Evolutionary conservation across 2,329 filamentous ascomycete species (phyloP).

Genomic region (Fusarium palustre): DNA sequence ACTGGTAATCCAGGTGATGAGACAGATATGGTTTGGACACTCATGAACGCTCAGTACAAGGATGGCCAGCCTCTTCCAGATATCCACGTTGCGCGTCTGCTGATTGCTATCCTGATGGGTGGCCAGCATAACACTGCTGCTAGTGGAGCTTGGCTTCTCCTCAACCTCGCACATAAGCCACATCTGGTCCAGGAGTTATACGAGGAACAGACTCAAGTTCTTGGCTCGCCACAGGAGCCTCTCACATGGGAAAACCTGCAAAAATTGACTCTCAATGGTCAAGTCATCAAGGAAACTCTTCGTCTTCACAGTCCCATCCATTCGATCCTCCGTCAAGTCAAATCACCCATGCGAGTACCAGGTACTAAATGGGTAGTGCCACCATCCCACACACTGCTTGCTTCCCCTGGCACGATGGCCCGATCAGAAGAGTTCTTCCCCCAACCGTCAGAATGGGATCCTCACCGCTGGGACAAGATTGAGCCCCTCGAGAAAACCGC

Average conservation of each 20-base stretch:
- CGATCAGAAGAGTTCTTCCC: conserved; percentile 81
- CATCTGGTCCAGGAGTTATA: conserved; percentile 83
- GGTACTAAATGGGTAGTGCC: conserved; percentile 86
- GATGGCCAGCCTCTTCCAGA: conserved; percentile 80
- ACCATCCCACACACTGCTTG: conserved; percentile 81
- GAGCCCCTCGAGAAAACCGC: conserved; percentile 56
- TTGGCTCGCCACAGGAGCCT: conserved; percentile 78
- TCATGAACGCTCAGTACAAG: conserved; percentile 88
- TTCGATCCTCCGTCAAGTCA: conserved; percentile 92
- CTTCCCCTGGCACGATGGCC: conserved; percentile 84
- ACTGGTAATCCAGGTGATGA: conserved; percentile 61
- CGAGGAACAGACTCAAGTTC: conserved; percentile 77
- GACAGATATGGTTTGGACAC: conserved; percentile 87
- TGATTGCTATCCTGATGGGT: conserved; percentile 92
- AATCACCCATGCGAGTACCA: conserved; percentile 83
- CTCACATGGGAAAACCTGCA: conserved; percentile 81
- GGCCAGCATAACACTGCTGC: conserved; percentile 90
- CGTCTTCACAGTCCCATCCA: conserved; percentile 92
- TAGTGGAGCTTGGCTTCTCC: conserved; percentile 84
- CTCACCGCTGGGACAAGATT: conserved; percentile 82
- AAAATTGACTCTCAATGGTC: conserved; percentile 81
- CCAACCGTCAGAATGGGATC: conserved; percentile 84
- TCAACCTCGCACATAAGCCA: conserved; percentile 82
- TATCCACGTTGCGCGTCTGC: conserved; percentile 86
- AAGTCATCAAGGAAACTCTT: conserved; percentile 90